Evolutionary conservation across 1,284 basidiomycete genomes (phyloP), one percentile per base, ranked within the genome.

Genomic region (Leucoagaricus sp.): DNA sequence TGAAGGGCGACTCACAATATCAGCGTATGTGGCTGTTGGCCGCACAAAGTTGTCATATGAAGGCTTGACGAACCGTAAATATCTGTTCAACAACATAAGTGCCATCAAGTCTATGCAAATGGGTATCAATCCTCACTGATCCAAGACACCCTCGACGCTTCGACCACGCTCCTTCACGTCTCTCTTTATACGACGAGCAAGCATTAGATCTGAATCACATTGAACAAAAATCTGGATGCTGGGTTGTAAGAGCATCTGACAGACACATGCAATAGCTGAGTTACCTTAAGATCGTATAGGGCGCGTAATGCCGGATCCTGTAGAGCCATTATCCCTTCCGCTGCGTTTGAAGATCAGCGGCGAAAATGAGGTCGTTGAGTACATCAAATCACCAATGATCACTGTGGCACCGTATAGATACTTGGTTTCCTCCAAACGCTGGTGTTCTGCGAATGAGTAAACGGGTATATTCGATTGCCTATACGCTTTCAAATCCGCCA

Each of bases 371-470:
- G 41, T 49, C 17, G 25, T 19, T 19, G 6, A 33, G 19, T 10
- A n/a, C 21, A 25, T 33, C 8, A 42, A 17, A 13, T 61, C 67
- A 89, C 92, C 84, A 60, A 98, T 96, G 64, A 98, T 91, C 47
- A 98, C 91, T n/a, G 90, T 86, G 3, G 95, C 94, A 1, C 96
- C 96, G 70, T 98, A 99, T 0, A 98, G 77, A 72, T 98, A 97
- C 66, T 93, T 91, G 31, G 84, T 91, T 67, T 96, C 93, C 3
- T 85, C 78, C 55, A 92, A 73, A 33, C 96, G 82, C 68, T 98
- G 94, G 73, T 99, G 96, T 62, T 93, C 81, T 17, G 84, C 81
- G 70, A 99, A 99, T 1, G 94, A 96, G 72, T 99, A 99, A 8
- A 96, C 85, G 0, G 96, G 96, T 55, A 98, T 94, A 65, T 91